Base-by-base conservation (phyloP, 2,329 filamentous ascomycete species). In the Cercospora sp. region DNA sequence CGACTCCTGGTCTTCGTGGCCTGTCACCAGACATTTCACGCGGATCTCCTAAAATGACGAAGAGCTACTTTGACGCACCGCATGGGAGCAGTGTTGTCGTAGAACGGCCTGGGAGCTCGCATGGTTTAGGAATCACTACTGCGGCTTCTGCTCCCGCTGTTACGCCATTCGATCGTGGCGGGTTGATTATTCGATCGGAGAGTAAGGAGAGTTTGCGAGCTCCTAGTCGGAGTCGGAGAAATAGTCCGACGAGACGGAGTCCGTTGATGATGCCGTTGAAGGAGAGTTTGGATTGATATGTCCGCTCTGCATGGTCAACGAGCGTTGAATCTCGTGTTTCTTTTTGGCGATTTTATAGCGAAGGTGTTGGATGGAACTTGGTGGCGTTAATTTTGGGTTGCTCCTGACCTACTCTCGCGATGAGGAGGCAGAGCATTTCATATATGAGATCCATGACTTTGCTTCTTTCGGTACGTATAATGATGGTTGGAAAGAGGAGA, bases 171-270 rank as follows among this genome's bases (percentile, higher is more conserved):
- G 86, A 87, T 65, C 80, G 93, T 45, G 89, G 87, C 58, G 94
- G 94, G 1, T 78, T 97, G 70, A 89, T 92, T 64, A 87, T 93
- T 2, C 84, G 94, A 72, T 96, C 92, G 0, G 94, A 97, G 77
- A 96, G 93, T 77, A 85, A 93, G 63, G 95, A 98, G 77, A 85
- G 92, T 67, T 80, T 97, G 42, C 84, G 86, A 16, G 85, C 83
- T 8, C 77, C 87, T 13, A 85, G 85, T 69, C 80, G 79, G 66
- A 84, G 82, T 74, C 74, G 82, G 16, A 77, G 80, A 61, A 81
- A 77, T 20, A 85, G 82, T 73, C 86, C 86, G 12, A 83, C 81
- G 60, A 81, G 83, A 62, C 77, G 79, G 72, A 82, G 80, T 73
- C 77, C 78, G 63, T 63, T 78, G 53, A 74, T 79, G 73, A 72